These are phyloP conservation scores for Xylaria palmicola DNA, from an alignment of 495 filamentous ascomycete species.

Conservation along the genomic window DNA sequence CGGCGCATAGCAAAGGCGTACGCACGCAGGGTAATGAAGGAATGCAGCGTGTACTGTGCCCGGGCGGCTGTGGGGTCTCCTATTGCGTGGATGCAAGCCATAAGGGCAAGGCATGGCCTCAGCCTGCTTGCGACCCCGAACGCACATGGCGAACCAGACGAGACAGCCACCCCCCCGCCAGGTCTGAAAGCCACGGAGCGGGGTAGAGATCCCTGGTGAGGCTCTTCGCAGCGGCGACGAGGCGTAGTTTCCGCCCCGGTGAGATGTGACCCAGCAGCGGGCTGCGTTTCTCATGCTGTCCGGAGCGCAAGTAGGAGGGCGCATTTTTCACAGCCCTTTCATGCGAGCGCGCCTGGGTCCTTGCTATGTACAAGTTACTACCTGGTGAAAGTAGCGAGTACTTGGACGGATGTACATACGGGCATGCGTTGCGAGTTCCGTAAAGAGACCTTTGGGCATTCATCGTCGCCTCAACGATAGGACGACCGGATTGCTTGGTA, in stretches of 20 bases:
- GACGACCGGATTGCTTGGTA: background rate
- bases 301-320: background rate
- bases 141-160: conserved; percentile 1
- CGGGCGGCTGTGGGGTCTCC: too few relatives aligned
- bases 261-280: background rate
- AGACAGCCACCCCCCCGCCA: background rate
- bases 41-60: background rate
- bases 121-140: background rate
- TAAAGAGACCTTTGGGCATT: background rate
- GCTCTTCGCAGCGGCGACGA: background rate
- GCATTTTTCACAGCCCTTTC: background rate
- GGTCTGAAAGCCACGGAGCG: conserved; percentile 12
- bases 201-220: conserved; percentile 11
- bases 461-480: background rate
- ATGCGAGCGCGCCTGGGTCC: too few relatives aligned
- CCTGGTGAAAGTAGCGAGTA: background rate
- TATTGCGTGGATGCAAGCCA: too few relatives aligned
- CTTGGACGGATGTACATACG: background rate
- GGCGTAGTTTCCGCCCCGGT: background rate
- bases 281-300: background rate
- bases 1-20: background rate
- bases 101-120: background rate
- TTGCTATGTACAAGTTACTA: background rate
- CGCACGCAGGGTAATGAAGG: too few relatives aligned
- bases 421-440: background rate